A percentile compares a stretch with the other conserved stretches of the same genome.
Conservation (phyloP, 257 asterid genomes). For the Mentha longifolia region DNA sequence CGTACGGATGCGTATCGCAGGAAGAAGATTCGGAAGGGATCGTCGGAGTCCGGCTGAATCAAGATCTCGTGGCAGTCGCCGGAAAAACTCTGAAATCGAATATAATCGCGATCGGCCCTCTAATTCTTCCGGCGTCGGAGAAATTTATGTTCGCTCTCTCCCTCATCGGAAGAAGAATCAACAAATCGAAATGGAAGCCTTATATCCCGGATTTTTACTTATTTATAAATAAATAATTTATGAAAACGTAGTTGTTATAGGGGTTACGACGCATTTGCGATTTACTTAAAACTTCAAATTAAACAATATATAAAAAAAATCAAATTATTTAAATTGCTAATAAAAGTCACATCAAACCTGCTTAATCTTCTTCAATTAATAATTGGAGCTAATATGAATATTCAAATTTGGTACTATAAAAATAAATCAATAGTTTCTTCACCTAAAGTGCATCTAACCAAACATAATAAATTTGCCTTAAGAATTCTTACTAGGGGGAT, state of each 20-base stretch:
- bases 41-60: neutral
- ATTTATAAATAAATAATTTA: no score
- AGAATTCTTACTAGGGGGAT: neutral
- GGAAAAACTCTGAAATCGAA: slow-evolving; percentile 32
- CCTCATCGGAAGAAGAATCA: slow-evolving; percentile 24
- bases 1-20: slow-evolving; percentile 25
- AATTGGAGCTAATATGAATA: neutral
- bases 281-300: neutral
- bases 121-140: slow-evolving; percentile 33
- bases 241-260: slow-evolving; percentile 1
- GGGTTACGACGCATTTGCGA: slow-evolving; percentile 20
- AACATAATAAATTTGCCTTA: no score
- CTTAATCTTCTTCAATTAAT: neutral
- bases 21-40: slow-evolving; percentile 30
- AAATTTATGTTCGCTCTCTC: slow-evolving; percentile 26
- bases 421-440: neutral
- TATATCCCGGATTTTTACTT: slow-evolving; percentile 47
- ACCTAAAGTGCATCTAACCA: neutral
- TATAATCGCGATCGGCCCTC: slow-evolving; percentile 32
- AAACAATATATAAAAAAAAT: neutral
- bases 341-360: neutral
- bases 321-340: no score
- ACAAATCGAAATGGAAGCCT: slow-evolving; percentile 31
- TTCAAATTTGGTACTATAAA: neutral
- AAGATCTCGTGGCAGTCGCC: slow-evolving; percentile 28